phyloP scores from a whole-genome alignment of 768 basidiomycete genomes.

The Calocera cornea region DNA sequence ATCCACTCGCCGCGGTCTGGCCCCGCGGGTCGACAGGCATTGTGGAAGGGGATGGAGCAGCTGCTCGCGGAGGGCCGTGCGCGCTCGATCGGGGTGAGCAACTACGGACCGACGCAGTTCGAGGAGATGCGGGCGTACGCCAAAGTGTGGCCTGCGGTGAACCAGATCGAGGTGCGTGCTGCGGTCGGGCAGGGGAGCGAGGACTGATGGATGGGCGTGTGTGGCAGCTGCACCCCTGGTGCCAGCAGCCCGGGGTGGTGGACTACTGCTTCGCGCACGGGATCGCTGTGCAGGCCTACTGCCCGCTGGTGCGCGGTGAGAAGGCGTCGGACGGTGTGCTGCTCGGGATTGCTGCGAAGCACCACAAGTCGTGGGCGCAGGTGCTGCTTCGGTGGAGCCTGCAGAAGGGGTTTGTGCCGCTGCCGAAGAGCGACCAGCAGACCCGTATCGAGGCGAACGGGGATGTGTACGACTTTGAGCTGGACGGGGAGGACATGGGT shows the following conservation, averaged over 20 bases:
- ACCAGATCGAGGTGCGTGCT: slow-evolving; percentile 58
- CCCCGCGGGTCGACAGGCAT: slow-evolving; percentile 46
- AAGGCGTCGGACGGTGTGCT: neutral
- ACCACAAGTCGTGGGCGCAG: slow-evolving; percentile 57
- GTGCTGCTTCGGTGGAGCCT: slow-evolving; percentile 82
- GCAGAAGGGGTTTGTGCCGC: slow-evolving; percentile 51
- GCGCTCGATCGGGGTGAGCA: slow-evolving; percentile 64
- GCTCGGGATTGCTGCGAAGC: slow-evolving; percentile 32
- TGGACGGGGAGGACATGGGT: slow-evolving; percentile 27
- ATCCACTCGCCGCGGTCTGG: slow-evolving; percentile 64
- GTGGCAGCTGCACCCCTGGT: slow-evolving; percentile 24
- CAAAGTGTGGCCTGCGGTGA: slow-evolving; percentile 52
- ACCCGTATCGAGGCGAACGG: slow-evolving; percentile 28
- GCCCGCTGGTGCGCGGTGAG: slow-evolving; percentile 17
- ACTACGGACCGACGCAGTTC: slow-evolving; percentile 59
- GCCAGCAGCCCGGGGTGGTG: slow-evolving; percentile 13
- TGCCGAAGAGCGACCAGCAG: slow-evolving; percentile 32
- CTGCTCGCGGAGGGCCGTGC: slow-evolving; percentile 50
- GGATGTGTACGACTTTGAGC: slow-evolving; percentile 30
- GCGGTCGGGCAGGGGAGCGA: neutral
- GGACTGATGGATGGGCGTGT: neutral
- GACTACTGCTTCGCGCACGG: slow-evolving; percentile 12
- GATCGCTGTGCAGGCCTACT: slow-evolving; percentile 12
- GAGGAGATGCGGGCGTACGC: slow-evolving; percentile 57
- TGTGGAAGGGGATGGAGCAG: slow-evolving; percentile 56